Base-by-base conservation (phyloP, 2,329 filamentous ascomycete genomes). In the Hymenoscyphus scutula region DNA sequence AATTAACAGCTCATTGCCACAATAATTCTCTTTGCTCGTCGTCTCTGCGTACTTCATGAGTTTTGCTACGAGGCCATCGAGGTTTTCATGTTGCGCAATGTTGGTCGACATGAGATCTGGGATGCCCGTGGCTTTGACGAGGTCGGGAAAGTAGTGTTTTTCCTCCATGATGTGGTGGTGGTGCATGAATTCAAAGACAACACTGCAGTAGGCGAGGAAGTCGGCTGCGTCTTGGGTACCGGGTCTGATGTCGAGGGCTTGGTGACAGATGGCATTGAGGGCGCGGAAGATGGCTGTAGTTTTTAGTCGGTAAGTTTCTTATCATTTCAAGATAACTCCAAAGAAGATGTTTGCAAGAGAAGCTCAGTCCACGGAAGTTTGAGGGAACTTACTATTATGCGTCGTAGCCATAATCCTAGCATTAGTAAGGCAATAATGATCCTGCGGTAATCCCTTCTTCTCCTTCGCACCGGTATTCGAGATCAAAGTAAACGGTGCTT, bases 91-190 rank as follows among this genome's bases (percentile, higher is more conserved):
- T 62, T 77, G 73, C 19, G 72, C 65, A n/a, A 71, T 61, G 29
- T 75, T 74, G 8, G 61, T 65, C 2, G 71, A 68, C 75, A 77
- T 77, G 2, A 75, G 30, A 1, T 70, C 72, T 0, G 68, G 66
- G 30, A 70, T 66, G 6, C 70, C 68, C 7, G 70, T 71, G 23
- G 74, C 65, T n/a, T 68, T 70, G 32, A 74, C 73, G 5, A 77
- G 63, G 32, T 68, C 71, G 0, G 76, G 75, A 60, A 78, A 77
- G 29, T 76, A 74, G 53, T 69, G 62, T 0, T 53, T 62, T 57
- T 77, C 76, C 60, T 77, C 76, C 38, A 68, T 64, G 1, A 66
- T 58, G 61, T 77, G 76, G 62, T 77, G 76, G 62, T 76, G 74
- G 41, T 76, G 66, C 5, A 77, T 72, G 45, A 69, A 69, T 6